phyloP scores from a whole-genome alignment of 2,329 filamentous ascomycete species.

The Elsinoe perseae region DNA sequence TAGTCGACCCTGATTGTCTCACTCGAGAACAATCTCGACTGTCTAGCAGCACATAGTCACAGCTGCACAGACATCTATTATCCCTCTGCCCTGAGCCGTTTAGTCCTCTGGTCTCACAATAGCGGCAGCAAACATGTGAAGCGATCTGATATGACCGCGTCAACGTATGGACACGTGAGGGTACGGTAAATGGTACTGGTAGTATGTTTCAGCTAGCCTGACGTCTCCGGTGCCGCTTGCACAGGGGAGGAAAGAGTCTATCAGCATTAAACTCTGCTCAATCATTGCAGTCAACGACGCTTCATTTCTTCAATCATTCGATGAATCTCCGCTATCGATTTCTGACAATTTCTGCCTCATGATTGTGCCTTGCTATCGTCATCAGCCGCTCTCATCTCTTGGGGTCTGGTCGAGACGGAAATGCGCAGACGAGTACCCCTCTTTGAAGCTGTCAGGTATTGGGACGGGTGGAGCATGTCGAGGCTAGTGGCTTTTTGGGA shows the following conservation, averaged over 20 bases:
- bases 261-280: not conserved
- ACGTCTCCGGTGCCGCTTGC: not conserved
- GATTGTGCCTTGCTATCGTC: not conserved
- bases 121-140: not conserved
- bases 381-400: slow-evolving; percentile 4
- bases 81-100: not conserved
- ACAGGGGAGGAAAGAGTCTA: slow-evolving; percentile 5
- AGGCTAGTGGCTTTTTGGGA: slow-evolving; percentile 7
- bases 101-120: slow-evolving; percentile 7
- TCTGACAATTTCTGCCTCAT: not conserved
- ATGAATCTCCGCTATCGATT: slow-evolving; percentile 8
- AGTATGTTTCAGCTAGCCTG: slow-evolving; percentile 1
- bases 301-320: not conserved
- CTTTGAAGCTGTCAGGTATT: slow-evolving; percentile 12
- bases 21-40: slow-evolving; percentile 1
- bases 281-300: not conserved
- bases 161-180: slow-evolving; percentile 14
- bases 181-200: not conserved
- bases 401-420: not conserved
- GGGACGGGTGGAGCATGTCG: slow-evolving; percentile 8
- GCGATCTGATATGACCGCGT: slow-evolving; percentile 9
- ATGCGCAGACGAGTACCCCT: not conserved
- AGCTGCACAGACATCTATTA: not conserved
- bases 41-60: not conserved
- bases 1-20: slow-evolving; percentile 4